Conservation (phyloP, 1,139 yeast genomes). For the Blastobotrys niveus region DNA sequence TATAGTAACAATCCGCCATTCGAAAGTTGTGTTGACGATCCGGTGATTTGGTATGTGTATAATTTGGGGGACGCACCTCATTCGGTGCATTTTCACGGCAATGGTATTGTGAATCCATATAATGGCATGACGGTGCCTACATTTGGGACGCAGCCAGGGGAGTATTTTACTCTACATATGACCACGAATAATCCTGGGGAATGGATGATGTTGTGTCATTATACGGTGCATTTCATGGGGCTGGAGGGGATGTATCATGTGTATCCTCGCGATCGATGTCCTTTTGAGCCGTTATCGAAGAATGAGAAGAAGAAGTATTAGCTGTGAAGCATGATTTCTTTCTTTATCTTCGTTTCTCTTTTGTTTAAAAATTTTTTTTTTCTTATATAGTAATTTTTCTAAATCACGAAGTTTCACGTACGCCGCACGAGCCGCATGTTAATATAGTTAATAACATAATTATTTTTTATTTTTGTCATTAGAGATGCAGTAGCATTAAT, state of each 20-base stretch:
- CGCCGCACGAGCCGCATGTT: too few species aligned
- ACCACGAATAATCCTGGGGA: slow-evolving; percentile 9
- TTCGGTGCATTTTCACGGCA: slow-evolving; percentile 11
- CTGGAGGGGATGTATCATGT: slow-evolving; percentile 9
- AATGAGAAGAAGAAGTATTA: slow-evolving; percentile 1
- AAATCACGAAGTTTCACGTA: background rate
- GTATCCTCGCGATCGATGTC: slow-evolving; percentile 4
- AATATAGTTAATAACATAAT: too few species aligned
- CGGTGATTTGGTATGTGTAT: slow-evolving; percentile 11
- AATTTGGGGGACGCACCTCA: slow-evolving; percentile 13
- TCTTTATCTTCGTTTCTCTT: background rate
- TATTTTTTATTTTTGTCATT: too few species aligned
- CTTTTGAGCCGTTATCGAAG: slow-evolving; percentile 8
- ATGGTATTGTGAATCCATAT: background rate
- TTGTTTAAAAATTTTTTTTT: background rate
- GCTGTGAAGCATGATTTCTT: background rate
- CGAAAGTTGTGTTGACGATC: slow-evolving; percentile 12
- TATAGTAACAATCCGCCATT: slow-evolving; percentile 9
- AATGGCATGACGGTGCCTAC: slow-evolving; percentile 8
- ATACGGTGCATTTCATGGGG: slow-evolving; percentile 9
- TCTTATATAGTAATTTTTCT: background rate
- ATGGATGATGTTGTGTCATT: slow-evolving; percentile 12
- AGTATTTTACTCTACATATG: slow-evolving; percentile 2
- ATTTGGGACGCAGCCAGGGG: slow-evolving; percentile 6
- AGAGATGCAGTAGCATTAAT: too few species aligned